Evolutionary conservation across 257 asterid genomes (phyloP), one percentile per base, ranked within the genome.

Genomic region (Solanum bulbocastanum): DNA sequence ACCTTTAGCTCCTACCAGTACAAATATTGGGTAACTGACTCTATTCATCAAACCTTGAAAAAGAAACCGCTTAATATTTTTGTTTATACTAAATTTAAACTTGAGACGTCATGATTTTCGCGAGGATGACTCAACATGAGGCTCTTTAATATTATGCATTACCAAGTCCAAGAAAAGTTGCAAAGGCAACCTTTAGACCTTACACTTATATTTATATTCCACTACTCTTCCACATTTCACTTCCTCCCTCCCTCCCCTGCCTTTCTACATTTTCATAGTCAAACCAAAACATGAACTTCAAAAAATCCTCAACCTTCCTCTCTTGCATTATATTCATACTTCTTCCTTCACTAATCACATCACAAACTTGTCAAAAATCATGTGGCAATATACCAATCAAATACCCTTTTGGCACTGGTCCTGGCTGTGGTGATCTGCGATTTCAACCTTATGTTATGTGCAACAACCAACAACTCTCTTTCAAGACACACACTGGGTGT

Each of bases 361-460:
- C 94, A 37, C 98, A 94, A 89, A 56, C 94, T 83, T 96, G 98
- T 88, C 93, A 91, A 52, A 96, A 84, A 32, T 74, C 91, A 74
- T 96, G 99, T 37, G 98, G 98, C 39, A 86, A 83, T 5, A 87
- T 92, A 92, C 94, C 91, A 35, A 90, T 95, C 88, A 94, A 90
- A 89, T 94, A 95, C 44, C 98, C 98, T 13, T 95, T 93, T 42
- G 98, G 98, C 76, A 91, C 94, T 1, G 98, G 93, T n/a, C 90
- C 93, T 6, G 98, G 98, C 25, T 96, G 98, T 81, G 98, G 99
- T 16, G 93, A 93, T 85, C 96, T 93, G 0, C 95, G 97, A 58
- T 94, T 95, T 92, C 94, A 91, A 15, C 92, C 95, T 2, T 91
- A 91, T 84, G 90, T 95, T n/a, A 82, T 91, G 18, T 96, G 99